Conservation (phyloP, 2,329 filamentous ascomycete genomes). For the Gremmenia infestans region DNA sequence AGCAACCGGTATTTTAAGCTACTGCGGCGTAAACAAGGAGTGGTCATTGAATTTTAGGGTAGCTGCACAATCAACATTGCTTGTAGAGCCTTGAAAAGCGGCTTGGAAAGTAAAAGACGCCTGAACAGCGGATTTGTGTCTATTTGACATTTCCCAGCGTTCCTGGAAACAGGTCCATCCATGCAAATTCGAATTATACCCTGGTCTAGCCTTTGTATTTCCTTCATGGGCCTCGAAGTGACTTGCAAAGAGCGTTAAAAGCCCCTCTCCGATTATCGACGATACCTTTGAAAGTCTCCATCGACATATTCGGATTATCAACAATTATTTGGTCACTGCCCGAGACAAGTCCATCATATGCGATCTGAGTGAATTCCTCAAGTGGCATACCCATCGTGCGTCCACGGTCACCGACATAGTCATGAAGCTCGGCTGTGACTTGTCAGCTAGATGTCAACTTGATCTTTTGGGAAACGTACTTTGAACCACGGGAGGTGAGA, state of each 20-base stretch:
- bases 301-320: background rate
- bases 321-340: constrained; percentile 13
- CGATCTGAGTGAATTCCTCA: constrained; percentile 36
- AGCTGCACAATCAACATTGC: too few relatives aligned
- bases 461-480: constrained; percentile 10
- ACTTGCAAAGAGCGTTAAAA: background rate
- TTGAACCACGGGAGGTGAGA: constrained; percentile 34
- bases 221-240: background rate
- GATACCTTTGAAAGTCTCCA: background rate
- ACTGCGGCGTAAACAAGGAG: too few relatives aligned
- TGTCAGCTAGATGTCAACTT: background rate
- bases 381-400: constrained; percentile 45
- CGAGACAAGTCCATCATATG: constrained; percentile 4
- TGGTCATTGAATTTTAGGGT: too few relatives aligned
- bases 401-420: constrained; percentile 40
- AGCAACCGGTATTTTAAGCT: too few relatives aligned
- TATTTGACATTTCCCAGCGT: too few relatives aligned
- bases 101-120: too few relatives aligned
- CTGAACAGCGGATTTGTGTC: too few relatives aligned
- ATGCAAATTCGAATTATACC: too few relatives aligned
- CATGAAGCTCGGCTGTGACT: constrained; percentile 36
- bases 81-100: too few relatives aligned
- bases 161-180: too few relatives aligned
- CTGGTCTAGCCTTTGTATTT: background rate
- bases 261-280: background rate